A percentile compares a stretch with the other conserved stretches of the same genome.
phyloP scores from a whole-genome alignment of 2,329 filamentous ascomycete species.

The Seiridium cupressi region DNA sequence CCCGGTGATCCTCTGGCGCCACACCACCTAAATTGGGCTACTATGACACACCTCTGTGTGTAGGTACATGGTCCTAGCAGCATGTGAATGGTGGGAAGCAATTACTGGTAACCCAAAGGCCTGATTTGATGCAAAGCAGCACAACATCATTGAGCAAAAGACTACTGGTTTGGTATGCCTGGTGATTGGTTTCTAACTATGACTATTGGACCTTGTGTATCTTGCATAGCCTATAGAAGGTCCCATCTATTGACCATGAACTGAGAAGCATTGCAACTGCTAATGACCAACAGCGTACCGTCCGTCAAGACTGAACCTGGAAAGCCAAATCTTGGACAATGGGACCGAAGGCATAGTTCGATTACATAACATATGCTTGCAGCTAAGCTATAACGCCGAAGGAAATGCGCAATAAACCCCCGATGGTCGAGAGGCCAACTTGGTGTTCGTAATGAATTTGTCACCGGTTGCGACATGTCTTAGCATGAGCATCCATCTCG shows the following conservation, averaged over 20 bases:
- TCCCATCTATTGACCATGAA: not conserved
- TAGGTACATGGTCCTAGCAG: too few species aligned
- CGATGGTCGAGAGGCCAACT: not conserved
- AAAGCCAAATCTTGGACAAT: not conserved
- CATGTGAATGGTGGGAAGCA: too few species aligned
- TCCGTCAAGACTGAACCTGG: not conserved
- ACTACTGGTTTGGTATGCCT: too few species aligned
- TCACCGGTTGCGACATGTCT: slow-evolving; percentile 19
- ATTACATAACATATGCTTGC: not conserved
- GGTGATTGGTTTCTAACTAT: too few species aligned
- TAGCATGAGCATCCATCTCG: slow-evolving; percentile 92
- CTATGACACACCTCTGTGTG: too few species aligned
- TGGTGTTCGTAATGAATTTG: not conserved
- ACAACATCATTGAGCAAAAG: too few species aligned
- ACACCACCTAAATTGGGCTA: not conserved
- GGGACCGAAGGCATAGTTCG: not conserved
- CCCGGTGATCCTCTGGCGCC: not conserved
- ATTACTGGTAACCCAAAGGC: too few species aligned
- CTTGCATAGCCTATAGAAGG: too few species aligned
- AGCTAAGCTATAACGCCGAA: not conserved
- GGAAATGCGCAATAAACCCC: not conserved
- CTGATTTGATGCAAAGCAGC: too few species aligned
- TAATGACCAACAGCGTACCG: not conserved
- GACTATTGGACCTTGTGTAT: too few species aligned
- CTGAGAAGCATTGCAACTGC: too few species aligned